phyloP scores from a whole-genome alignment of 1,284 basidiomycete genomes.

The Cryptococcus amylolentus region DNA sequence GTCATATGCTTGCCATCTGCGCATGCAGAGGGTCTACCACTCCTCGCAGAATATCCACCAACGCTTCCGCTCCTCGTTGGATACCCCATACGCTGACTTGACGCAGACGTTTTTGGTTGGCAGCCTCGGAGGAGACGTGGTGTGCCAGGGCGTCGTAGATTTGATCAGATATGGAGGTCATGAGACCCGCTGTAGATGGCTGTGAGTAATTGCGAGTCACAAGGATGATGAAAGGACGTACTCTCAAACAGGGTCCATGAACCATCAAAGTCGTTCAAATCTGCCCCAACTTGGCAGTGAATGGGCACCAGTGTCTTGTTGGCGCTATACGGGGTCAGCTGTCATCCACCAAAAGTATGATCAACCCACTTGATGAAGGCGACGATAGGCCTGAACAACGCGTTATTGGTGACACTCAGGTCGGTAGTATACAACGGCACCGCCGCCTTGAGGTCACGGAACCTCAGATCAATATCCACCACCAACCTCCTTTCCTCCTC shows the following conservation, averaged over 20 bases:
- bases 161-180: slow-evolving; percentile 47
- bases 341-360: not conserved
- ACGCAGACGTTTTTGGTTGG: slow-evolving; percentile 79
- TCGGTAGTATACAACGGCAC: slow-evolving; percentile 87
- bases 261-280: slow-evolving; percentile 53
- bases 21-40: slow-evolving; percentile 53
- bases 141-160: slow-evolving; percentile 86
- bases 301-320: slow-evolving; percentile 90
- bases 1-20: not conserved
- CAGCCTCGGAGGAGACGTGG: slow-evolving; percentile 75
- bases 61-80: slow-evolving; percentile 65
- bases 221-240: slow-evolving; percentile 10
- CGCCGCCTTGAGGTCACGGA: slow-evolving; percentile 92
- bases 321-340: slow-evolving; percentile 55
- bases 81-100: slow-evolving; percentile 80
- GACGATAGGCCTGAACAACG: slow-evolving; percentile 93
- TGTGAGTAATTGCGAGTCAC: slow-evolving; percentile 1
- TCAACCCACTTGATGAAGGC: slow-evolving; percentile 86
- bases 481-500: slow-evolving; percentile 6
- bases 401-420: slow-evolving; percentile 87
- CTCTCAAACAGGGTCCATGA: slow-evolving; percentile 52
- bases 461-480: slow-evolving; percentile 73
- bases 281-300: slow-evolving; percentile 76
- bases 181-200: slow-evolving; percentile 36
- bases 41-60: slow-evolving; percentile 60